Conservation (phyloP, 495 filamentous ascomycete genomes). For the Penicillium samsonianum region DNA sequence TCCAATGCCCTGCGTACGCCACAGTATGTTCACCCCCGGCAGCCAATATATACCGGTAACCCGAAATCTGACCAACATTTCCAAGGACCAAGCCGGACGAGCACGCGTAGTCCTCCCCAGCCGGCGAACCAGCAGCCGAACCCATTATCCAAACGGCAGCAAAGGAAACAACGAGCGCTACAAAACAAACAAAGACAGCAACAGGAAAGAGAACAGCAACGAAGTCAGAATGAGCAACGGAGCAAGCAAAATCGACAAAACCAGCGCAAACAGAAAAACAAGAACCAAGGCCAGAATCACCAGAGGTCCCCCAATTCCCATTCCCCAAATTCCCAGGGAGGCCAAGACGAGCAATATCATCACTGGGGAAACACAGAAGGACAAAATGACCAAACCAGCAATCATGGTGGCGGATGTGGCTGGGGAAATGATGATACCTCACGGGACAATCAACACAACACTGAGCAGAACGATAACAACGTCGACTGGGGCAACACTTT, state of each 20-base stretch:
- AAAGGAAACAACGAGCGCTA: slow-evolving; percentile 5
- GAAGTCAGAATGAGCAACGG: not conserved
- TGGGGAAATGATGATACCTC: not conserved
- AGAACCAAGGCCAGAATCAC: not conserved
- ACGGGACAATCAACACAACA: not conserved
- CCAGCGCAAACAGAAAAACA: not conserved
- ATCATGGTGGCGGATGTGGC: not conserved
- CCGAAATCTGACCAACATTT: not conserved
- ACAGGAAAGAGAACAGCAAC: not conserved
- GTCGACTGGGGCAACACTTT: not conserved
- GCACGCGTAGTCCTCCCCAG: not conserved
- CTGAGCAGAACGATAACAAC: not conserved
- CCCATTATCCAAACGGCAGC: slow-evolving; percentile 6
- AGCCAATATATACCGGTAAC: not conserved
- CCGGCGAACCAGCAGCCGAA: not conserved
- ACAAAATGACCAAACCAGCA: not conserved
- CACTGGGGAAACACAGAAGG: not conserved
- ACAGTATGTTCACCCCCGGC: not conserved
- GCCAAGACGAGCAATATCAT: not conserved
- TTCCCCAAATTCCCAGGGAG: not conserved
- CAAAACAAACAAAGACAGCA: not conserved
- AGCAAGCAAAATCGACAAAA: not conserved
- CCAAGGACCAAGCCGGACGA: not conserved
- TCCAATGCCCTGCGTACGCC: not conserved
- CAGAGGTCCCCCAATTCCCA: not conserved